Conservation (phyloP, 306 rosid species). For the Dalbergia cultrata region DNA sequence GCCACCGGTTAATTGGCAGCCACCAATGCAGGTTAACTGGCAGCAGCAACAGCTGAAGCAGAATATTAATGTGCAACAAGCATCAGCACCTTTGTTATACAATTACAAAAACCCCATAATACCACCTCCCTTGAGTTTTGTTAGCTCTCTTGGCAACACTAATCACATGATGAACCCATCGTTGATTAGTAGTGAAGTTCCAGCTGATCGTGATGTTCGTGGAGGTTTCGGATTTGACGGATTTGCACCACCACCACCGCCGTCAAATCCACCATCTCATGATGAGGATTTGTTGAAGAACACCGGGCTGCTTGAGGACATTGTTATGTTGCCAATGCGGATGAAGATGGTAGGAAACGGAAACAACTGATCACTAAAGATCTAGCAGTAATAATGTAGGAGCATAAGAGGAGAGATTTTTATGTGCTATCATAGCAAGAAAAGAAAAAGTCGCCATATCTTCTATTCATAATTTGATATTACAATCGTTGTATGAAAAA, state of each 20-base stretch:
- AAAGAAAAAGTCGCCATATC: too few species aligned
- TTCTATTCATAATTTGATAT: too few species aligned
- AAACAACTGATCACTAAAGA: conserved; percentile 44
- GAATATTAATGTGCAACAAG: neutral
- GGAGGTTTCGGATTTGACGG: conserved; percentile 43
- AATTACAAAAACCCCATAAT: neutral
- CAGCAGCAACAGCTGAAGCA: conserved; percentile 6
- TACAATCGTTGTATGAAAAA: too few species aligned
- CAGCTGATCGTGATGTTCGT: neutral
- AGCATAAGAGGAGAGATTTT: too few species aligned
- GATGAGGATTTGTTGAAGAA: conserved; percentile 53
- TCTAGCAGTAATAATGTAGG: neutral
- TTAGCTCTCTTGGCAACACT: neutral
- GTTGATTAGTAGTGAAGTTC: conserved; percentile 7
- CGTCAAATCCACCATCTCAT: neutral
- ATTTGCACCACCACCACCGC: too few species aligned
- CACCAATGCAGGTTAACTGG: too few species aligned
- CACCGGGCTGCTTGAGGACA: conserved; percentile 86
- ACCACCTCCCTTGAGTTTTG: conserved; percentile 44
- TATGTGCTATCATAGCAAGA: too few species aligned
- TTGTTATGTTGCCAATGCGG: conserved; percentile 59
- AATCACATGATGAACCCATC: neutral
- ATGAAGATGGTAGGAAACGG: conserved; percentile 51
- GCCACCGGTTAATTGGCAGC: neutral
- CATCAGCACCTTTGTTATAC: conserved; percentile 46